phyloP scores from a whole-genome alignment of 2,329 filamentous ascomycete genomes.

The Xylaria polymorpha region DNA sequence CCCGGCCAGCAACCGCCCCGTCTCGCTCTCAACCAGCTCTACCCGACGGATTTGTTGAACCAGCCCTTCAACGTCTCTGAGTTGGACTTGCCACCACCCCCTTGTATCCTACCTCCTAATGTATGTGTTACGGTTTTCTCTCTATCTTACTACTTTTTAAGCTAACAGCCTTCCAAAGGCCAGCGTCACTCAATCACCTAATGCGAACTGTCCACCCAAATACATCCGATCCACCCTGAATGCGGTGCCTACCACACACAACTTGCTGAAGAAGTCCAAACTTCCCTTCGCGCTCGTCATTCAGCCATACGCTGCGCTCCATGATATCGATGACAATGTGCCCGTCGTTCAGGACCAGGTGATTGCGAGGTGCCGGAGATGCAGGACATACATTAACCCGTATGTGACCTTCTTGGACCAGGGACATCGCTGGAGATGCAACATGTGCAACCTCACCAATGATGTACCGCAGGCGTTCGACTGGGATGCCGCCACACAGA shows the following conservation, averaged over 20 bases:
- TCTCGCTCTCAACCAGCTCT: slow-evolving; percentile 83
- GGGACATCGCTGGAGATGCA: slow-evolving; percentile 97
- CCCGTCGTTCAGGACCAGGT: slow-evolving; percentile 96
- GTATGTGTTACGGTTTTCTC: slow-evolving; percentile 67
- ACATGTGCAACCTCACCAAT: slow-evolving; percentile 99
- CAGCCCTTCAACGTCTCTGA: slow-evolving; percentile 95
- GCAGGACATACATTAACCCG: slow-evolving; percentile 96
- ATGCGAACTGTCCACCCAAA: slow-evolving; percentile 91
- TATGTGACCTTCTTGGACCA: slow-evolving; percentile 97
- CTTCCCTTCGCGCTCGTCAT: slow-evolving; percentile 95
- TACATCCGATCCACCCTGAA: slow-evolving; percentile 97
- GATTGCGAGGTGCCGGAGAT: slow-evolving; percentile 95
- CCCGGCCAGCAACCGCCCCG: slow-evolving; percentile 61
- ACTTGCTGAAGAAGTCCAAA: slow-evolving; percentile 94
- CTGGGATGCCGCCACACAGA: slow-evolving; percentile 93
- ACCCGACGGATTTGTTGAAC: slow-evolving; percentile 89
- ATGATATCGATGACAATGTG: slow-evolving; percentile 90
- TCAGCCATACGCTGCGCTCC: slow-evolving; percentile 91
- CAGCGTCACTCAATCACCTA: slow-evolving; percentile 89
- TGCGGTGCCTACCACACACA: slow-evolving; percentile 90
- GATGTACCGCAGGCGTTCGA: slow-evolving; percentile 99
- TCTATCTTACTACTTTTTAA: slow-evolving; percentile 2
- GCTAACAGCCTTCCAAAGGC: slow-evolving; percentile 63
- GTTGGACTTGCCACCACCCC: slow-evolving; percentile 89
- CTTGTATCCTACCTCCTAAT: slow-evolving; percentile 90